Base-by-base conservation (phyloP, 495 filamentous ascomycete genomes). In the Xylaria curta region DNA sequence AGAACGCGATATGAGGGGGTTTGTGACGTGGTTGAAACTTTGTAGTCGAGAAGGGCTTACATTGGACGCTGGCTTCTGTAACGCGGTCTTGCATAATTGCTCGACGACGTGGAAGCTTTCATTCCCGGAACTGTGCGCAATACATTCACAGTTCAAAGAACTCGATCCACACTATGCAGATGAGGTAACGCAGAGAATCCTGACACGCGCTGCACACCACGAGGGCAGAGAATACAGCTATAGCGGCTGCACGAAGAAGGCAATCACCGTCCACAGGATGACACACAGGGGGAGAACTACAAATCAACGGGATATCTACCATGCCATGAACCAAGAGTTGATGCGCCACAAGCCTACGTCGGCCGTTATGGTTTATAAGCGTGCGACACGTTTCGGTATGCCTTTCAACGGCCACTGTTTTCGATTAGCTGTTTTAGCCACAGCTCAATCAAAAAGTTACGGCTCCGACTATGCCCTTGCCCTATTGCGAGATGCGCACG, bases 51-150 rank as follows among this genome's bases (percentile, higher is more conserved):
- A 75, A 7, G 81, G 81, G 13, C 81, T 80, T 68, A 68, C 73
- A 4, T 68, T 84, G 15, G 80, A 84, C 53, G 75, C 80, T 3
- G 69, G 73, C 7, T 78, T 85, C 64, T 78, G 76, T 70, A 86
- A 85, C 69, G 72, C 79, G 8, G 80, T 88, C 66, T 75, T 88
- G 7, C 67, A 74, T 21, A 76, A 79, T 54, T 84, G 79, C 63
- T 72, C 73, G 53, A 65, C 72, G 33, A 72, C 73, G 13, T 85
- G 78, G 78, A 79, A 80, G 1, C 73, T 86, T 53, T 70, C 80
- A 8, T 86, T 82, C 68, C 24, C 60, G 8, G 81, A 85, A n/a
- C 60, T 85, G 9, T 76, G 77, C 44, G 58, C 64, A 3, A 66
- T 87, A 24, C 83, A 79, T 75, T 72, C 74, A 12, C 78, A 78